Base-by-base conservation (phyloP, 805 yeast species). In the Candida sanyiensis region DNA sequence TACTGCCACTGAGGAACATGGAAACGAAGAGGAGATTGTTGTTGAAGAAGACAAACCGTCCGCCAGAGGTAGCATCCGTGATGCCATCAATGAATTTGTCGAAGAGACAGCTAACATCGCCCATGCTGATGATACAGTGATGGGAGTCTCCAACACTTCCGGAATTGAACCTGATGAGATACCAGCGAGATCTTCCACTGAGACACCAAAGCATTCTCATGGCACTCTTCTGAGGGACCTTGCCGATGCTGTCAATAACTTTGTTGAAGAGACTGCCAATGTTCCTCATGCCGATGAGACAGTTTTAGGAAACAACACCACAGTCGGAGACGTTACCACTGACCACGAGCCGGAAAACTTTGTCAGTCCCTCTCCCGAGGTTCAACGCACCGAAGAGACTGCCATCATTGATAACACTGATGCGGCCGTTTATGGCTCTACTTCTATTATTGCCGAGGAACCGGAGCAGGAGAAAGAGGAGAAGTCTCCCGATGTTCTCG, bases 231-330 rank as follows among this genome's bases (percentile, higher is more conserved):
- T 26, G 13, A 16, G 20, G 15, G 16, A 32, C 27, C 19, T 28
- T 13, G 12, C 26, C 7, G 25, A 34, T 31, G 38, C 38, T 10
- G 12, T 37, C 3, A 26, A 37, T 10, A 23, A 32, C 12, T 33
- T 40, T 28, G 39, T 40, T 31, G 43, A 34, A 23, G 39, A 35
- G 15, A 35, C 38, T 8, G 38, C 38, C 6, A 30, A 39, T 5
- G 11, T 33, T 7, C 33, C 40, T 7, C 23, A 21, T 24, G 30
- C 16, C 15, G 37, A 33, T 18, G 37, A 33, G 12, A 35, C 33
- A 8, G 15, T 19, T 3, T 5, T 16, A 4, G 25, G 24, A 3
- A 18, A 24, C 7, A 19, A 27, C 24, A 8, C 17, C 5, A 13
- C 19, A 6, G 7, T 11, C 21, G 24, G 21, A 28, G 20, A 12